Percentiles rank a stretch among this genome's conserved stretches.
Evolutionary conservation across 2,329 filamentous ascomycete genomes (phyloP).

Genomic region (Claviceps pazoutovae): DNA sequence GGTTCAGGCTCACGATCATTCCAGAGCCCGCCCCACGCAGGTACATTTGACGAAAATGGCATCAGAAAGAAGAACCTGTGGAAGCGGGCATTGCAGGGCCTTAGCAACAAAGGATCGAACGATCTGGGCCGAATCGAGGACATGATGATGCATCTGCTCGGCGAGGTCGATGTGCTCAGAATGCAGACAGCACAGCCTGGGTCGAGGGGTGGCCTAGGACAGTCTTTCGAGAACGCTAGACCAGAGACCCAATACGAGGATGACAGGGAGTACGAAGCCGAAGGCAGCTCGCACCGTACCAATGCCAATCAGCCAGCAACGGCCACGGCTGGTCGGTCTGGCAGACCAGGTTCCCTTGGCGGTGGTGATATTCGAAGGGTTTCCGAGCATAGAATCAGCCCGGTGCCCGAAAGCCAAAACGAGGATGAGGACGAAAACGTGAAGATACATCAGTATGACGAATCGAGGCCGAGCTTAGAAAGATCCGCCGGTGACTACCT

Average conservation of each 20-base stretch:
- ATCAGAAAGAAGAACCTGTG: conserved; percentile 89
- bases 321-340: conserved; percentile 46
- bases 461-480: conserved; percentile 26
- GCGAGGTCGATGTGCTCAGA: conserved; percentile 78
- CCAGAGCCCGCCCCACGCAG: conserved; percentile 40
- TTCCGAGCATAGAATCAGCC: conserved; percentile 75
- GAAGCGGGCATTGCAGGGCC: conserved; percentile 77
- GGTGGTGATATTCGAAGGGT: conserved; percentile 39
- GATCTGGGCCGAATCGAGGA: conserved; percentile 82
- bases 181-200: conserved; percentile 34
- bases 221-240: conserved; percentile 56
- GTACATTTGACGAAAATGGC: conserved; percentile 41
- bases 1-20: conserved; percentile 46
- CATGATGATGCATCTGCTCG: conserved; percentile 82
- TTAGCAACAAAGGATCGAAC: conserved; percentile 75
- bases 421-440: conserved; percentile 67
- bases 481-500: conserved; percentile 32
- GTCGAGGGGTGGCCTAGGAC: conserved; percentile 35
- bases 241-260: conserved; percentile 51
- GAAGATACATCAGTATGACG: conserved; percentile 52
- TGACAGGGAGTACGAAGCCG: conserved; percentile 66
- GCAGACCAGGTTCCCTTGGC: conserved; percentile 25
- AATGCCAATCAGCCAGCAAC: conserved; percentile 64
- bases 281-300: conserved; percentile 58
- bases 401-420: conserved; percentile 72